These are phyloP conservation scores for Ogataea minuta DNA, from an alignment of 805 yeast genomes.

Conservation along the genomic window DNA sequence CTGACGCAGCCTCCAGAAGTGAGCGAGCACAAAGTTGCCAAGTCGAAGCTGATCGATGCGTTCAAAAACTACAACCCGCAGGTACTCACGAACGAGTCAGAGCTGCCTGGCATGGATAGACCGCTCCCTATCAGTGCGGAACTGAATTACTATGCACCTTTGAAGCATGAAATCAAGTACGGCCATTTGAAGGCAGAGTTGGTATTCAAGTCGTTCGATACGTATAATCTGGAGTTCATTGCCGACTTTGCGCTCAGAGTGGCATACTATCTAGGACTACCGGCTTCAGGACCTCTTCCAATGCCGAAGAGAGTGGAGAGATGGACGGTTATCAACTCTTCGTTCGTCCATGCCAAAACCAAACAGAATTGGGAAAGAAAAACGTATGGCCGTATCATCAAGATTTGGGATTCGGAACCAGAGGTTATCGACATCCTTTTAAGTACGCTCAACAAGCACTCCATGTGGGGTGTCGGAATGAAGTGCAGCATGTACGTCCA, in stretches of 20 bases:
- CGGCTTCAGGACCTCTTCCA: constrained; percentile 72
- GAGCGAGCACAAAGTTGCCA: constrained; percentile 18
- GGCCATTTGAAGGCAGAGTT: constrained; percentile 80
- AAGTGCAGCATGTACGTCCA: constrained; percentile 63
- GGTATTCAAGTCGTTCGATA: constrained; percentile 68
- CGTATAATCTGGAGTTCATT: constrained; percentile 67
- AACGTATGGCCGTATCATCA: constrained; percentile 72
- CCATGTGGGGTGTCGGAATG: constrained; percentile 79
- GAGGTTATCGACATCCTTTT: constrained; percentile 82
- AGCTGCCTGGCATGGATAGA: constrained; percentile 36
- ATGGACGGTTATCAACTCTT: constrained; percentile 92
- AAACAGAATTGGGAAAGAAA: constrained; percentile 92
- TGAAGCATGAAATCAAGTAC: constrained; percentile 61
- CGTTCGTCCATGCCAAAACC: constrained; percentile 90
- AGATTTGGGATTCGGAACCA: constrained; percentile 80
- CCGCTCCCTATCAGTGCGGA: constrained; percentile 87
- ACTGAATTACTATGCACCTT: constrained; percentile 76
- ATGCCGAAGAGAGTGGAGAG: constrained; percentile 71
- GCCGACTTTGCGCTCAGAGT: constrained; percentile 86
- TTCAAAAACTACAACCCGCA: constrained; percentile 38
- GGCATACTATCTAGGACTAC: constrained; percentile 87
- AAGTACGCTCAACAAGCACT: constrained; percentile 72
- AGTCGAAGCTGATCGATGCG: constrained; percentile 27
- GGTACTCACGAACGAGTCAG: constrained; percentile 35
- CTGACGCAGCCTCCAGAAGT: constrained; percentile 14